Conservation (phyloP, 2,329 filamentous ascomycete genomes). For the Gnomoniopsis sp. region DNA sequence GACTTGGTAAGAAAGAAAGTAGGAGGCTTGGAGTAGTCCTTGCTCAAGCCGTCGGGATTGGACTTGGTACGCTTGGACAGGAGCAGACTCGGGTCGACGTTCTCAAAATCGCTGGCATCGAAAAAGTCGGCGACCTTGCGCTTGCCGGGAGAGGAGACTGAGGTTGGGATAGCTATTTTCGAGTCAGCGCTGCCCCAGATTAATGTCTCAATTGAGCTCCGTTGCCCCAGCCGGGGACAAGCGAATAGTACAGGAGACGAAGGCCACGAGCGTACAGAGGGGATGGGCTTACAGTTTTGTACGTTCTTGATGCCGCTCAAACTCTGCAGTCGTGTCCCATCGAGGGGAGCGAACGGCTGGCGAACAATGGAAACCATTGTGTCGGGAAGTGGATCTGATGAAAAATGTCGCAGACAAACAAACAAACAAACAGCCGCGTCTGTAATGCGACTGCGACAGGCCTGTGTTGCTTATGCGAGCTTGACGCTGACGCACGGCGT, state of each 20-base stretch:
- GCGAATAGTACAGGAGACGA: not conserved
- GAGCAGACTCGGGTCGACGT: slow-evolving; percentile 52
- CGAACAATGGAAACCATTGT: slow-evolving; percentile 56
- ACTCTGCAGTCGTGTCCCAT: slow-evolving; percentile 65
- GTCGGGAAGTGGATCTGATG: slow-evolving; percentile 6
- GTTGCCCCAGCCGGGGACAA: not conserved
- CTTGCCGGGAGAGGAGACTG: slow-evolving; percentile 41
- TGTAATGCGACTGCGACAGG: not conserved
- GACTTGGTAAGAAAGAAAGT: slow-evolving; percentile 43
- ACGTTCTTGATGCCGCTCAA: slow-evolving; percentile 75
- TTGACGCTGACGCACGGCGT: slow-evolving; percentile 1
- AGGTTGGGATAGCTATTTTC: slow-evolving; percentile 35
- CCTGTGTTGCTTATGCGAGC: not conserved
- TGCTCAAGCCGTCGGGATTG: slow-evolving; percentile 34
- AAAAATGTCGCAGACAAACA: not conserved
- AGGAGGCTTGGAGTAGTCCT: slow-evolving; percentile 48
- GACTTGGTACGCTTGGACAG: slow-evolving; percentile 60
- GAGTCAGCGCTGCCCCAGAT: not conserved
- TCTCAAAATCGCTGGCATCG: slow-evolving; percentile 55
- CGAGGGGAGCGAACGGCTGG: slow-evolving; percentile 73
- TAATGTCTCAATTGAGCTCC: not conserved
- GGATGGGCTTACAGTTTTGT: slow-evolving; percentile 60
- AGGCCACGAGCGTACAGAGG: not conserved
- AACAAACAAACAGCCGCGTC: slow-evolving; percentile 16
- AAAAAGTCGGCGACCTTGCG: slow-evolving; percentile 53